phyloP scores from a whole-genome alignment of 2,329 filamentous ascomycete species.

The Dothiorella sarmentorum region DNA sequence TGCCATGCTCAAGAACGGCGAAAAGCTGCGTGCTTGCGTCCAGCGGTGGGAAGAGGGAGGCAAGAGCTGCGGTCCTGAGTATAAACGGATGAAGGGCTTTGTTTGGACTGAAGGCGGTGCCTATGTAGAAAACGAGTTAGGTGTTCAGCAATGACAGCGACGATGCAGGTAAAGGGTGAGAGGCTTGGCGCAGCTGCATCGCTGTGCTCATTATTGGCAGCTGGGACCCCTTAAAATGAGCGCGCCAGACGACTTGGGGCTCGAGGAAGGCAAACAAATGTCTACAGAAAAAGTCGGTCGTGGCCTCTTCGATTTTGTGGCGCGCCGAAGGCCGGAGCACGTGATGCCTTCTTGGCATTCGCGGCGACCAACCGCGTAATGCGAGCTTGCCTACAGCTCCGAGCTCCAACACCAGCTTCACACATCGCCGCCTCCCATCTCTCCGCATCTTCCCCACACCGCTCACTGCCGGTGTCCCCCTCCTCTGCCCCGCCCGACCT shows the following conservation, averaged over 20 bases:
- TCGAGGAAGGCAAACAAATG: background rate
- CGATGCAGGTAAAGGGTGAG: background rate
- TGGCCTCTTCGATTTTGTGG: constrained; percentile 17
- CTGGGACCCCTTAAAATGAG: background rate
- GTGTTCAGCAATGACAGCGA: background rate
- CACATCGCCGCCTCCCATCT: constrained; percentile 20
- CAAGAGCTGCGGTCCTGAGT: too few relatives aligned
- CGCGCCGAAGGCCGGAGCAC: constrained; percentile 10
- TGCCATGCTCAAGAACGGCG: constrained; percentile 33
- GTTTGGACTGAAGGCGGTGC: background rate
- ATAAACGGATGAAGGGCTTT: background rate
- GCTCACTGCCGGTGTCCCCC: background rate
- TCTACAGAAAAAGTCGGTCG: background rate
- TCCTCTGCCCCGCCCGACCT: background rate
- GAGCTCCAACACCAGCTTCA: constrained; percentile 18
- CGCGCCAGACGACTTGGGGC: constrained; percentile 3
- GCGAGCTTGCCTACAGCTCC: constrained; percentile 35
- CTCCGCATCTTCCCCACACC: constrained; percentile 15
- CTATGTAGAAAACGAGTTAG: background rate
- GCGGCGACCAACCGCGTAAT: constrained; percentile 18
- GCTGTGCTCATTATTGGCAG: constrained; percentile 9
- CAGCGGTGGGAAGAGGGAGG: background rate
- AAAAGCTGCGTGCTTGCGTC: background rate
- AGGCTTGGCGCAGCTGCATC: constrained; percentile 6
- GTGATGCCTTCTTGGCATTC: constrained; percentile 6